A percentile compares a stretch with the other conserved stretches of the same genome.
phyloP scores from a whole-genome alignment of 2,329 filamentous ascomycete genomes.

The Monilinia aucupariae region DNA sequence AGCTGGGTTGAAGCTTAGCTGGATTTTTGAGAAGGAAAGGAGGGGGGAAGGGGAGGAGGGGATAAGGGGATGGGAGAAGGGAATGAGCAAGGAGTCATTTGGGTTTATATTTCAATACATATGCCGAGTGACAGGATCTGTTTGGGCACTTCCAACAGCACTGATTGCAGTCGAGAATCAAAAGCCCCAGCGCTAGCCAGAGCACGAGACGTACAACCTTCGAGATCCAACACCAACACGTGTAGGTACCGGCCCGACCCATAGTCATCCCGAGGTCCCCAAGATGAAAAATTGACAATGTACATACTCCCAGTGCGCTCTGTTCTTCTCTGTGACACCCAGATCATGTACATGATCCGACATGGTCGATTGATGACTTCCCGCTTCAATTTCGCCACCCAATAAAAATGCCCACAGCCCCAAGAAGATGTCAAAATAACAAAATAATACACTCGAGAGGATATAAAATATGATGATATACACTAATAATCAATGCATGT shows the following conservation, averaged over 20 bases:
- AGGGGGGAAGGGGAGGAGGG: neutral
- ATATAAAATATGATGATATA: neutral
- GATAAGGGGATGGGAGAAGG: neutral
- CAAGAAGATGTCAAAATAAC: neutral
- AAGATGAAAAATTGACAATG: neutral
- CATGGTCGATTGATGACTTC: neutral
- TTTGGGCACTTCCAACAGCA: too few relatives aligned
- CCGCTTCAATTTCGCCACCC: neutral
- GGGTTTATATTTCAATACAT: neutral
- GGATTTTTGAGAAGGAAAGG: neutral
- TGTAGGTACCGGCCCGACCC: too few relatives aligned
- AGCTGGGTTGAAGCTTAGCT: conserved; percentile 31
- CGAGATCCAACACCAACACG: neutral
- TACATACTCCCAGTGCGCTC: conserved; percentile 40
- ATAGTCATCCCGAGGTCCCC: neutral
- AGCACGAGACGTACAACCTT: neutral
- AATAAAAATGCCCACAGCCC: too few relatives aligned
- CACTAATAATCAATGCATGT: neutral
- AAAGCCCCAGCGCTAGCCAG: neutral
- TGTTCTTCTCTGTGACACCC: conserved; percentile 37
- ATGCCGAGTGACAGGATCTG: neutral
- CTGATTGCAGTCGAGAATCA: neutral
- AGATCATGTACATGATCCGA: neutral
- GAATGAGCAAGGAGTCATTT: too few relatives aligned
- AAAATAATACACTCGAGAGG: too few relatives aligned